A percentile compares a stretch with the other conserved stretches of the same genome.
Conservation (phyloP, 208 protist species). For the Trypanosoma platydactyli region DNA sequence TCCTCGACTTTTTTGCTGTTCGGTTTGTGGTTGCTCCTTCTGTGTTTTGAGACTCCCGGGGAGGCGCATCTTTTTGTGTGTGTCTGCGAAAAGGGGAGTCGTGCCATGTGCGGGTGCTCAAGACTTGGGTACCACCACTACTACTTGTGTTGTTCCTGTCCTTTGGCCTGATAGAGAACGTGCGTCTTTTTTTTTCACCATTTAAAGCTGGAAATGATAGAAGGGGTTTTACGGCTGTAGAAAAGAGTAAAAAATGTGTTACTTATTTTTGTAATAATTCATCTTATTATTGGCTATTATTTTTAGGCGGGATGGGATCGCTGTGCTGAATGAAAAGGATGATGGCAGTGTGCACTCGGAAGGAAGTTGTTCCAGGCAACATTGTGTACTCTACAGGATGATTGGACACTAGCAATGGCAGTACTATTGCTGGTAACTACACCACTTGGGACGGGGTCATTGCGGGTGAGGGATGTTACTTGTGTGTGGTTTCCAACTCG, state of each 20-base stretch:
- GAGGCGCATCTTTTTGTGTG: background rate
- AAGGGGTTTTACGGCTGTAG: background rate
- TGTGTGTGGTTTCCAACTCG: slow-evolving; percentile 26
- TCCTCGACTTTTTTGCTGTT: slow-evolving; percentile 6
- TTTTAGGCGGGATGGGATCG: no score
- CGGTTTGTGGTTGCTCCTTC: background rate
- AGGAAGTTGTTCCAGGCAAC: slow-evolving; percentile 48
- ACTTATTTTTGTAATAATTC: background rate
- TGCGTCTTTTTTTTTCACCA: background rate
- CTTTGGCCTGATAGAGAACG: background rate
- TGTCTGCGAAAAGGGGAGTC: background rate
- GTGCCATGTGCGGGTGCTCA: no score
- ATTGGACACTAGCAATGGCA: background rate
- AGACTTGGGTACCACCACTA: no score
- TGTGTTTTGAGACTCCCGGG: background rate
- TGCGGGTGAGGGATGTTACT: slow-evolving; percentile 60
- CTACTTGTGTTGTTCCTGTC: background rate
- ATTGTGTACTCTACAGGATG: slow-evolving; percentile 33
- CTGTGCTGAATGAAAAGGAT: background rate
- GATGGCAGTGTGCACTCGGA: slow-evolving; percentile 26
- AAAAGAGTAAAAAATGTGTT: background rate
- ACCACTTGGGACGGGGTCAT: slow-evolving; percentile 26
- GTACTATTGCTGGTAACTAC: background rate
- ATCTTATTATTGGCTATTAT: no score
- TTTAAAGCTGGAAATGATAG: background rate